Evolutionary conservation across 495 filamentous ascomycete species (phyloP), one percentile per base, ranked within the genome.

Genomic region (Achaetomiella virescens): DNA sequence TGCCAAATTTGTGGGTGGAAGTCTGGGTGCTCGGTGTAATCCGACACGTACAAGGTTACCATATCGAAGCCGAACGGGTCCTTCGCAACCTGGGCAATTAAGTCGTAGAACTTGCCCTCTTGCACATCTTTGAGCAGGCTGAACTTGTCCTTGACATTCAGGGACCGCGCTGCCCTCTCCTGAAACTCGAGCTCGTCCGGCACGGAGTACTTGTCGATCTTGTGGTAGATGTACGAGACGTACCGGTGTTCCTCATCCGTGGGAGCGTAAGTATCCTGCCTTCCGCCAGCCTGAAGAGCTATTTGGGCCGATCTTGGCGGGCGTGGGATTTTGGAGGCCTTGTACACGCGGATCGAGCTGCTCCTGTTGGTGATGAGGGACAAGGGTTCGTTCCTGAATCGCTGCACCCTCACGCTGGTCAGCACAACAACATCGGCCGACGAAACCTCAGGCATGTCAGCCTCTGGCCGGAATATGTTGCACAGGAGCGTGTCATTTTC

Each of bases 71-170:
- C 66, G 45, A 68, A 77, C 44, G 81, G 85, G 0, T 82, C 76
- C 59, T 82, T 88, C 42, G 90, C 76, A 3, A 96, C 83, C 64
- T 91, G 79, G n/a, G 83, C 90, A 17, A 90, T 68, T 7, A 95
- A 59, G 68, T 96, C 84, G 64, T 79, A 82, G 64, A 84, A 90
- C 2, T 61, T 72, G 27, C 72, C 55, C 8, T 76, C 66, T 40
- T 76, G 55, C 15, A 90, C 67, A 66, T 90, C 83, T 58, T 85
- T 78, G 48, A 97, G 73, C 1, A 86, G 74, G 33, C 73, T 69
- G 58, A 87, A 86, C 52, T 86, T 90, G 3, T 78, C 60, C 50
- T 71, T 78, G 42, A 67, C 21, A 51, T 74, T 75, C 12, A 64
- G 48, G 7, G 77, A 78, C 58, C 66, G 65, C 2, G 57, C 43